Evolutionary conservation across 441 rosid species (phyloP), one percentile per base, ranked within the genome.

Genomic region (Arabidopsis lyrata): DNA sequence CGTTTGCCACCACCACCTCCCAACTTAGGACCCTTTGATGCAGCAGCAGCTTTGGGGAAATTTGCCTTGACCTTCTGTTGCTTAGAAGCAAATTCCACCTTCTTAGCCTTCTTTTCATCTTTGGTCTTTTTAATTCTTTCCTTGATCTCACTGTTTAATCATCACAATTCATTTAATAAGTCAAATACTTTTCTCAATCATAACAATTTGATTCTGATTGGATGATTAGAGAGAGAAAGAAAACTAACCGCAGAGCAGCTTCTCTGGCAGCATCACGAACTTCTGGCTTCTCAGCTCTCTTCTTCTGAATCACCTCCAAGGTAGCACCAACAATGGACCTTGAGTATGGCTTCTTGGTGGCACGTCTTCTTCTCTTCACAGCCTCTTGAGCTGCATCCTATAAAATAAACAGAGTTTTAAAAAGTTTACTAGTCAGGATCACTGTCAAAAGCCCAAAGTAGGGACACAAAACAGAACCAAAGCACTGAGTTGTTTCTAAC

Each of bases 1-100:
- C 96, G 97, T 81, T 86, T 92, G 69, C 98, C 96, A 76, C 98
- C 96, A n/a, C 96, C 98, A 41, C 98, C 98, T 5, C 97, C 97
- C 54, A 87, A 74, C 74, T 90, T 90, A 35, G 89, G 87, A 64
- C 66, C 79, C 85, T 87, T 92, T 0, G 86, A 41, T 20, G 81
- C 85, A 70, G 86, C 86, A 34, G 74, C 86, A 64, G 85, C 86
- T 80, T 76, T 93, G 4, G 88, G 57, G 50, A 85, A 64, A 48
- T 74, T 83, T 31, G 84, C 80, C 81, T 90, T 93, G 2, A 86
- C 81, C 80, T 88, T 89, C 73, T 83, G 89, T 16, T 82, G 36
- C 84, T 93, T 93, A 2, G 94, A 72, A 38, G 48, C 78, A 58
- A 87, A 82, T 74, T 92, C 98, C 2, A 92, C 96, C 70, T 90